Evolutionary conservation across 768 basidiomycete species (phyloP).

Genomic region (Lactarius vividus): DNA sequence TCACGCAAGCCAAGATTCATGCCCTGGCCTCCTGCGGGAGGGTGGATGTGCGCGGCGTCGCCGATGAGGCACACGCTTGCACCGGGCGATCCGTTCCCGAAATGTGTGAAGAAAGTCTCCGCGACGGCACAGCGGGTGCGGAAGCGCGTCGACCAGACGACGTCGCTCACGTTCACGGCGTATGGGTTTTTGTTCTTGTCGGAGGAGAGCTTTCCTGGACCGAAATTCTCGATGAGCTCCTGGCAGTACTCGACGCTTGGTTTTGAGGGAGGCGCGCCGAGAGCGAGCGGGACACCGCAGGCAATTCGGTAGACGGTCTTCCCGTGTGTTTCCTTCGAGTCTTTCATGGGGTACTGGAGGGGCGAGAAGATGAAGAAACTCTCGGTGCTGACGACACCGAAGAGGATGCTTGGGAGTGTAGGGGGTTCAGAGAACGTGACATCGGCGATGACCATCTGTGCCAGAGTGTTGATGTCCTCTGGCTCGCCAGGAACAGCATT

Average conservation of each 20-base stretch:
- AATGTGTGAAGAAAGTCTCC: conserved; percentile 38
- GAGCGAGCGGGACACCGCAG: conserved; percentile 38
- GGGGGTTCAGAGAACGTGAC: conserved; percentile 38
- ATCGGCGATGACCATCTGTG: conserved; percentile 48
- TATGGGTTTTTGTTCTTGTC: conserved; percentile 37
- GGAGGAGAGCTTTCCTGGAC: conserved; percentile 37
- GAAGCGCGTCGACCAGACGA: conserved; percentile 49
- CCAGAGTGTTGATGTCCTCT: conserved; percentile 33
- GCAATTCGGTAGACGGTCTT: conserved; percentile 41
- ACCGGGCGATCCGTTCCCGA: conserved; percentile 26
- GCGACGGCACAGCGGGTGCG: conserved; percentile 46
- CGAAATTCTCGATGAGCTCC: conserved; percentile 41
- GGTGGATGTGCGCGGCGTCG: conserved; percentile 53
- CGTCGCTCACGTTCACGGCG: conserved; percentile 37
- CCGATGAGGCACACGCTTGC: conserved; percentile 37
- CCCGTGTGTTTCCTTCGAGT: conserved; percentile 22
- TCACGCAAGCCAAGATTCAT: conserved; percentile 62
- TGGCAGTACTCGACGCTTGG: conserved; percentile 46
- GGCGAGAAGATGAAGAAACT: conserved; percentile 39
- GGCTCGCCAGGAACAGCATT: conserved; percentile 30
- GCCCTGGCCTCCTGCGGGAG: conserved; percentile 54
- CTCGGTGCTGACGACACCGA: conserved; percentile 33
- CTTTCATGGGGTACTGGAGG: conserved; percentile 36
- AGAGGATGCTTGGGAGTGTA: conserved; percentile 29
- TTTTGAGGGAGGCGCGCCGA: conserved; percentile 38